Evolutionary conservation across 495 filamentous ascomycete genomes (phyloP).

Genomic region (Pseudotulostoma volvatum): DNA sequence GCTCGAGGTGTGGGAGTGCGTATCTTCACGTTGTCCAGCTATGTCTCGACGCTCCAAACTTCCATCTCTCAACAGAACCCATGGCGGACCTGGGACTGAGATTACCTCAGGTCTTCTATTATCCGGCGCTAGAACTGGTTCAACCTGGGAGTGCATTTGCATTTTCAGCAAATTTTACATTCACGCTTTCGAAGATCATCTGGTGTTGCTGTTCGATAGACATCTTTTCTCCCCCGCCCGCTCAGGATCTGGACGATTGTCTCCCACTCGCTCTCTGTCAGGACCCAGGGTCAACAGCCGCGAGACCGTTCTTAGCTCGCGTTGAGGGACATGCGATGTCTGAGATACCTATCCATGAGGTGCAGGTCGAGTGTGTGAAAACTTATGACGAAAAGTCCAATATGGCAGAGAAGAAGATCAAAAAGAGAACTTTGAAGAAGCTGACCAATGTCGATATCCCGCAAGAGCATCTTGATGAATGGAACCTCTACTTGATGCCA

Average conservation of each 20-base stretch:
- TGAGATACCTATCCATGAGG: slow-evolving; percentile 1
- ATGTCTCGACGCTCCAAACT: slow-evolving; percentile 63
- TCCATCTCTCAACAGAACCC: slow-evolving; percentile 37
- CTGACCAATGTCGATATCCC: slow-evolving; percentile 35
- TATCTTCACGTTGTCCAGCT: slow-evolving; percentile 71
- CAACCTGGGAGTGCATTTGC: slow-evolving; percentile 31
- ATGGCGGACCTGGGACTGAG: slow-evolving; percentile 30
- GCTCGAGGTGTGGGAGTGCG: slow-evolving; percentile 53
- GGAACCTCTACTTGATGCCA: slow-evolving; percentile 55
- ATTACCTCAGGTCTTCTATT: slow-evolving; percentile 30
- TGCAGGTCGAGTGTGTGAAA: slow-evolving; percentile 9
- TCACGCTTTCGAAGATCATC: slow-evolving; percentile 28
- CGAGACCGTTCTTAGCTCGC: slow-evolving; percentile 2
- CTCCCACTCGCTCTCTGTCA: slow-evolving; percentile 30
- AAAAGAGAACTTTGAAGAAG: slow-evolving; percentile 29
- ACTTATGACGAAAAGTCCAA: slow-evolving; percentile 11
- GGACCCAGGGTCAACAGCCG: slow-evolving; percentile 16
- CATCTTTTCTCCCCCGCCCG: slow-evolving; percentile 26
- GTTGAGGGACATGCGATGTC: neutral
- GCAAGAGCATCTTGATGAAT: slow-evolving; percentile 46
- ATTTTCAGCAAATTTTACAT: slow-evolving; percentile 33
- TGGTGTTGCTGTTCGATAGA: slow-evolving; percentile 32
- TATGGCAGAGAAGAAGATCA: slow-evolving; percentile 17
- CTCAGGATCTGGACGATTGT: slow-evolving; percentile 30
- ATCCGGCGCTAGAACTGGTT: slow-evolving; percentile 31